phyloP scores from a whole-genome alignment of 139 green algal genomes.

The Micractinium conductrix region DNA sequence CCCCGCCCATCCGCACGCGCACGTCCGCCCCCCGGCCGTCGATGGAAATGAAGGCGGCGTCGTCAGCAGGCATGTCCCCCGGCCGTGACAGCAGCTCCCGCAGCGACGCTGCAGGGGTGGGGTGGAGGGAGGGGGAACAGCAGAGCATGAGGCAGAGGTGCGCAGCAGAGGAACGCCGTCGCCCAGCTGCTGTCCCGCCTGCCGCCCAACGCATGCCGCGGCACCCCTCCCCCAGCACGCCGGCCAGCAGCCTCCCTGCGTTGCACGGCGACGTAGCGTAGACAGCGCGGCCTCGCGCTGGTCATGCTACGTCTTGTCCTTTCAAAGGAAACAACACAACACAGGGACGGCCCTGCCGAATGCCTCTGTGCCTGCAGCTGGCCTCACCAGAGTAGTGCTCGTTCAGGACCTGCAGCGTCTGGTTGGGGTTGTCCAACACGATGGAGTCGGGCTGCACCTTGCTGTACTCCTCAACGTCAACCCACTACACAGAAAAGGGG shows the following conservation, averaged over 20 bases:
- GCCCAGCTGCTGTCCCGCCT: too few species aligned
- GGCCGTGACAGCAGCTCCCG: slow-evolving; percentile 49
- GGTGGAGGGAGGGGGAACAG: background rate
- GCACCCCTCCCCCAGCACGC: too few species aligned
- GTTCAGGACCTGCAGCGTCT: slow-evolving; percentile 79
- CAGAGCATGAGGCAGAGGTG: background rate
- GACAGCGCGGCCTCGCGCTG: too few species aligned
- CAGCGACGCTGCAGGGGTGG: slow-evolving; percentile 54
- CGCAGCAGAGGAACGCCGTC: slow-evolving; percentile 37
- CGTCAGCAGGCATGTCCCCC: background rate
- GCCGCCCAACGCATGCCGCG: too few species aligned
- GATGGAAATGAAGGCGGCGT: slow-evolving; percentile 90
- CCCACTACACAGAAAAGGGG: slow-evolving; percentile 74
- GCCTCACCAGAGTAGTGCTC: slow-evolving; percentile 47
- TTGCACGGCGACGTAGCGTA: too few species aligned
- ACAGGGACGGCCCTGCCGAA: too few species aligned
- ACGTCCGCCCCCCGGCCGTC: slow-evolving; percentile 90
- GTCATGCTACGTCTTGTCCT: too few species aligned
- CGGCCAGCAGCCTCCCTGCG: too few species aligned
- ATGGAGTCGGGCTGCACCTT: slow-evolving; percentile 82
- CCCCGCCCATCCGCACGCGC: slow-evolving; percentile 72
- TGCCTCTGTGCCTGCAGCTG: too few species aligned
- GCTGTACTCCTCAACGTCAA: slow-evolving; percentile 90
- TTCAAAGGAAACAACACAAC: too few species aligned
- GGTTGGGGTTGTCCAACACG: slow-evolving; percentile 61